Evolutionary conservation across 2,329 filamentous ascomycete species (phyloP).

Genomic region (Aplosporella prunicola): DNA sequence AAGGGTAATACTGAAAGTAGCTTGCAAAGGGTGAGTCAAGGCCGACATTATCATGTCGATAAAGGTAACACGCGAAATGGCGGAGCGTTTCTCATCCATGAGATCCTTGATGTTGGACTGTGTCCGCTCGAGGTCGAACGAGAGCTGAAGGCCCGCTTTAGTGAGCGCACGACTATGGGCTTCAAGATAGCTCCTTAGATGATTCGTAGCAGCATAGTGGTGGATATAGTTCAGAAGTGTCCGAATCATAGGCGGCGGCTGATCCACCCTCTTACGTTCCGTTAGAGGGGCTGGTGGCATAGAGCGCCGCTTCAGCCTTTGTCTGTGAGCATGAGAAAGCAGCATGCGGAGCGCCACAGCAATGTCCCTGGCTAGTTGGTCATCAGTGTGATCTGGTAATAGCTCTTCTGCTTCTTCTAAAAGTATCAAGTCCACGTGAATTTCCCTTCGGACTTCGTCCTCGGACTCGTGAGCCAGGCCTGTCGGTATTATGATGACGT

Average conservation of each 20-base stretch:
- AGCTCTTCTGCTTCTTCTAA: slow-evolving; percentile 39
- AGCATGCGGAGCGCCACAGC: slow-evolving; percentile 63
- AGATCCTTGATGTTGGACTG: no score
- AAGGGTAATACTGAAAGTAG: slow-evolving; percentile 21
- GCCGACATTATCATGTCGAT: no score
- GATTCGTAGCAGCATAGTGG: slow-evolving; percentile 34
- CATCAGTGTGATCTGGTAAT: slow-evolving; percentile 19
- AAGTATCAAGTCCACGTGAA: slow-evolving; percentile 59
- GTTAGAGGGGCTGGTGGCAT: slow-evolving; percentile 51
- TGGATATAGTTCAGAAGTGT: slow-evolving; percentile 47
- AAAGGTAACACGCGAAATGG: no score
- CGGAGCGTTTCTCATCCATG: no score
- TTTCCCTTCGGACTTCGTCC: slow-evolving; percentile 43
- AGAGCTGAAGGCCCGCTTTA: slow-evolving; percentile 22
- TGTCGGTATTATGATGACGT: slow-evolving; percentile 26
- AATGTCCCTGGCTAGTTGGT: slow-evolving; percentile 53
- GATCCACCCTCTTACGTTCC: slow-evolving; percentile 39
- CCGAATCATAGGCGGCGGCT: slow-evolving; percentile 49
- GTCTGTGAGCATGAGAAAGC: slow-evolving; percentile 67
- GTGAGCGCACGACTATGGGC: slow-evolving; percentile 16
- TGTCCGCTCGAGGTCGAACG: slow-evolving; percentile 19
- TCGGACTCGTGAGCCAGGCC: slow-evolving; percentile 13
- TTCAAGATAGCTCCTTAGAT: slow-evolving; percentile 27
- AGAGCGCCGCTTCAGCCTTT: slow-evolving; percentile 61
- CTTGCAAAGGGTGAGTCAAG: slow-evolving; percentile 9